Evolutionary conservation across 2,329 filamentous ascomycete species (phyloP), one percentile per base, ranked within the genome.

Genomic region (Ascochyta koolunga): DNA sequence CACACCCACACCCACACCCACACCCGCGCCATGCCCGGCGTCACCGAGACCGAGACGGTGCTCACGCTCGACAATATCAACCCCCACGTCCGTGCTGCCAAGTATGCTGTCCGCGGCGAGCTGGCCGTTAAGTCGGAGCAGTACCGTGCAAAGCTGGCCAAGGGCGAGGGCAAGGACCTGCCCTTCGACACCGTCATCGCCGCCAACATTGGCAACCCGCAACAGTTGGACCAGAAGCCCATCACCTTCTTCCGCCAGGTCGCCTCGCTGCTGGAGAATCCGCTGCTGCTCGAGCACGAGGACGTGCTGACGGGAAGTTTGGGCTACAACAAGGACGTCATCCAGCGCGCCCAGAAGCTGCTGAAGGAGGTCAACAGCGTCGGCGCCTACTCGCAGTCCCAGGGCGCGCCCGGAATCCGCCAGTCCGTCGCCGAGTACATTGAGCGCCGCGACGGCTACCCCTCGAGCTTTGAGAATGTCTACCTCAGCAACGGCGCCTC

Each of bases 221-320:
- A 99, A 79, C 95, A 99, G 79, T 86, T 99, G 60, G 95, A 97
- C 79, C 95, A 99, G 83, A 96, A 98, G 83, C 95, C 95, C 70
- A 93, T 99, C 70, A 99, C 95, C 65, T 99, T 97, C 83, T 97
- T 99, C 86, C 88, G 95, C 66, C 93, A 99, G 80, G 95, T 99
- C 24, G 84, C 95, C 69, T 96, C 91, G 78, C 77, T 99, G 59
- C 78, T 98, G 54, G 95, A 99, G 82, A 93, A 98, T 80, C 95
- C 95, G 0, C 75, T 82, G 52, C 82, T 99, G 29, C 82, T 99
- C 56, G 84, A 96, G 71, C 88, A 96, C 67, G 86, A 91, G 74
- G 85, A 93, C 62, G 87, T 89, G n/a, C 80, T 98, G 60, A 78
- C 87, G 71, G 84, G 87, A 51, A 76, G 81, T 38, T 83, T 98